Evolutionary conservation across 140 eudicot genomes (phyloP), one percentile per base, ranked within the genome.

Genomic region (Anethum foeniculum): DNA sequence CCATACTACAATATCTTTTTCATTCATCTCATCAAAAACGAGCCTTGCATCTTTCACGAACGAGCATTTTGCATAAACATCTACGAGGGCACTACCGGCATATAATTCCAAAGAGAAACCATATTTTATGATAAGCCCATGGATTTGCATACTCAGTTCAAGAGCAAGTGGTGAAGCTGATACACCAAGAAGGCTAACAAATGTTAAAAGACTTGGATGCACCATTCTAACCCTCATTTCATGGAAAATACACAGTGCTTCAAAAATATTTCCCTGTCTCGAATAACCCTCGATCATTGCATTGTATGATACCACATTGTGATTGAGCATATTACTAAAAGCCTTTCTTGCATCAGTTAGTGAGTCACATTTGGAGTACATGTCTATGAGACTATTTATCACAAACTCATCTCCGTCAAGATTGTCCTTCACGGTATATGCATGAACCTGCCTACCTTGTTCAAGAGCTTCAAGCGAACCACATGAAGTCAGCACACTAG

Each of bases 281-380:
- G 91, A 85, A 80, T 91, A 93, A 38, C 96, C 96, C 81, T 91
- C 96, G 41, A 93, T 89, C 88, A 93, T 90, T 32, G 96, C 94
- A 83, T 90, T 93, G 84, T 86, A 90, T 62, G 94, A 91, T 10
- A 90, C 75, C 74, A 84, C 91, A 32, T 81, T 83, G 13, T 56
- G 77, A 80, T 77, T 47, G 21, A n/a, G 64, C 77, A 84, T 82
- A 10, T 11, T 71, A 68, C 89, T 71, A 80, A 91, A 89, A 7
- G 82, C 89, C 77, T 83, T 86, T 83, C 90, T 86, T 36, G 96
- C 93, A 79, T 90, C 92, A 80, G 34, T 36, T 69, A 90, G 64
- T 65, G 89, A 83, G 79, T 88, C 75, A 47, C 96, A 89, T 83
- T 90, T 93, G 5, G 91, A 89, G 76, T 93, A 93, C 97, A 91